Evolutionary conservation across 2,329 filamentous ascomycete species (phyloP).

Genomic region (Paracoccidioides lutzii): DNA sequence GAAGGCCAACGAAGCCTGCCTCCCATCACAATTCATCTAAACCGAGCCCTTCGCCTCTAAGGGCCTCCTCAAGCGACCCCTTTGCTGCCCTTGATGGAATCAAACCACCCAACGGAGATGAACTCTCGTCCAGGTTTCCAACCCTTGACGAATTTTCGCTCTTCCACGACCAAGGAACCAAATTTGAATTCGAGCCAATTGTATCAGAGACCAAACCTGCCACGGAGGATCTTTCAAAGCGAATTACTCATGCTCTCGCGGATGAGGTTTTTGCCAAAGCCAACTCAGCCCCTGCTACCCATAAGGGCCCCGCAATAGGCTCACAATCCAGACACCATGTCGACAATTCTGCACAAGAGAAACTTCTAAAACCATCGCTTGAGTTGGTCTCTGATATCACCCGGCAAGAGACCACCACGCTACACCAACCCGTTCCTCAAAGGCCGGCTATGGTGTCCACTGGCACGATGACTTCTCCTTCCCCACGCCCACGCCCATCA

Average conservation of each 20-base stretch:
- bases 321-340: conserved; percentile 11
- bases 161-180: conserved; percentile 67
- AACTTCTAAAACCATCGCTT: conserved; percentile 15
- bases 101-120: conserved; percentile 50
- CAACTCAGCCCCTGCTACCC: conserved; percentile 21
- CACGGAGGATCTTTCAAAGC: conserved; percentile 47
- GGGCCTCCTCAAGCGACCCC: conserved; percentile 62
- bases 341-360: conserved; percentile 13
- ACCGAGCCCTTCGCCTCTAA: conserved; percentile 55
- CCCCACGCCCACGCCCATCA: conserved; percentile 28
- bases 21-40: conserved; percentile 39
- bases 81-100: conserved; percentile 79
- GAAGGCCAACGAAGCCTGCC: conserved; percentile 49
- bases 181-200: conserved; percentile 65
- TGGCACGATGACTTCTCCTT: conserved; percentile 64
- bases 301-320: conserved; percentile 18
- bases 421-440: conserved; percentile 35
- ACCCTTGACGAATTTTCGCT: conserved; percentile 88
- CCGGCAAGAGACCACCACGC: conserved; percentile 20
- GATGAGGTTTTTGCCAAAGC: conserved; percentile 64
- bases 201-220: conserved; percentile 32
- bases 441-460: conserved; percentile 49
- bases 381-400: conserved; percentile 16
- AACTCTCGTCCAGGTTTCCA: conserved; percentile 74
- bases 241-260: conserved; percentile 62